These are phyloP conservation scores for Leccinum arenicola DNA, from an alignment of 768 basidiomycete genomes.

Conservation along the genomic window DNA sequence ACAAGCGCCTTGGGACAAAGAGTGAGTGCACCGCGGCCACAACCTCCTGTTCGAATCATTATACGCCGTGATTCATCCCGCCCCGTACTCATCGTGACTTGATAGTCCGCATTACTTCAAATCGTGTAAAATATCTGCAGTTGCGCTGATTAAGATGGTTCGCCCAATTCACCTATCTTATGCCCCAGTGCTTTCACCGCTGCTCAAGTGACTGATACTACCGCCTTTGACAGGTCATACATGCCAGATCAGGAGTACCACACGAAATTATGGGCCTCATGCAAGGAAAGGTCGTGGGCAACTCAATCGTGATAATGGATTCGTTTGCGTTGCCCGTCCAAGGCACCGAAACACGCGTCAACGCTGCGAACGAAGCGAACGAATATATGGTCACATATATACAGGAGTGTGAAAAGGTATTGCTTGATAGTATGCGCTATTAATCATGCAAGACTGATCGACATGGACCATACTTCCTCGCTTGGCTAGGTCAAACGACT, in stretches of 20 bases:
- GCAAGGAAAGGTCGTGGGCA: slow-evolving; percentile 91
- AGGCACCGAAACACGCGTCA: slow-evolving; percentile 97
- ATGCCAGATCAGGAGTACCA: slow-evolving; percentile 93
- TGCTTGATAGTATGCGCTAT: slow-evolving; percentile 7
- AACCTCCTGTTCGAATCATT: slow-evolving; percentile 2
- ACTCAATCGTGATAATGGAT: slow-evolving; percentile 85
- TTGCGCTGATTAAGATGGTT: slow-evolving; percentile 95
- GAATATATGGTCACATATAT: slow-evolving; percentile 99
- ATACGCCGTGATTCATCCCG: neutral
- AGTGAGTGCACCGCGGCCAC: slow-evolving; percentile 48
- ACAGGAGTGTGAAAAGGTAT: slow-evolving; percentile 74
- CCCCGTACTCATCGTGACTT: neutral
- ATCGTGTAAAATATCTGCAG: slow-evolving; percentile 90
- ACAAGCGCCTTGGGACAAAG: slow-evolving; percentile 81
- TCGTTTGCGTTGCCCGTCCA: slow-evolving; percentile 96
- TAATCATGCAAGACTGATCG: neutral
- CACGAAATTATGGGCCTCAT: slow-evolving; percentile 99
- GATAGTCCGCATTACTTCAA: slow-evolving; percentile 77
- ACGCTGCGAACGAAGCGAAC: slow-evolving; percentile 91
- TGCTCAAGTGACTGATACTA: neutral
- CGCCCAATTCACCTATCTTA: neutral
- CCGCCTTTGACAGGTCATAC: slow-evolving; percentile 72
- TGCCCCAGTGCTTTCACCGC: neutral
- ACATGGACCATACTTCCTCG: neutral
- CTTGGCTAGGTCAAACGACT: slow-evolving; percentile 66